Evolutionary conservation across 2,329 filamentous ascomycete genomes (phyloP), one percentile per base, ranked within the genome.

Genomic region (Pseudogymnoascus sp.): DNA sequence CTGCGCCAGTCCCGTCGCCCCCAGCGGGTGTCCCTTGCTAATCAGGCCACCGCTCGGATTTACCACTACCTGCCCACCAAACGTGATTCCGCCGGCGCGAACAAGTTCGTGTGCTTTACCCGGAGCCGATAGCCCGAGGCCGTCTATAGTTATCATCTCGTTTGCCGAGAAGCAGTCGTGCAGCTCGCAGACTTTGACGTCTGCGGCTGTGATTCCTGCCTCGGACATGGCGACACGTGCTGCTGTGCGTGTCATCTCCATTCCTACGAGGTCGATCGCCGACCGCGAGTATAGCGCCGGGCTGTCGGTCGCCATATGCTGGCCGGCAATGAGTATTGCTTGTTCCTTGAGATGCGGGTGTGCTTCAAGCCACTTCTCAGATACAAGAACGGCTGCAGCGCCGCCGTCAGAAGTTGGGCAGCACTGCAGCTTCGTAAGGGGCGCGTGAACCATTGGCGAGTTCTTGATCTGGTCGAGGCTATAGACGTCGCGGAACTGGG

Each of bases 81-180:
- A 96, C 1, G 93, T 98, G 72, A 98, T 96, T 71, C 93, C 92
- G 28, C 93, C 93, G 8, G 77, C 78, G 46, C 92, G 86, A 24
- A 98, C 91, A 76, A 97, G 86, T 76, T 97, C 91, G 74, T 97
- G 93, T 0, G 93, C 93, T 75, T 91, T 93, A 16, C 93, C 93
- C 11, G 83, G 85, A 64, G 87, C 86, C 46, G 82, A 84, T 10
- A 98, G 82, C 1, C 91, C 92, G 0, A 98, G 82, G 0, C 91
- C 90, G 73, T 98, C 93, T 60, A 98, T 87, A 2, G 87, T 88
- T 61, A 95, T 84, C 89, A 98, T 89, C 80, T 98, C 91, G 75
- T 98, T 98, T 33, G 93, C 88, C 19, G 88, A 92, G 83, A 98
- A 98, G 80, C 93, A 98, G 79, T 98, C 93, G 77, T 98, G 93